Percentiles rank a stretch among this genome's conserved stretches.
Conservation (phyloP, 106 monocot species). For the Phalaenopsis equestris region DNA sequence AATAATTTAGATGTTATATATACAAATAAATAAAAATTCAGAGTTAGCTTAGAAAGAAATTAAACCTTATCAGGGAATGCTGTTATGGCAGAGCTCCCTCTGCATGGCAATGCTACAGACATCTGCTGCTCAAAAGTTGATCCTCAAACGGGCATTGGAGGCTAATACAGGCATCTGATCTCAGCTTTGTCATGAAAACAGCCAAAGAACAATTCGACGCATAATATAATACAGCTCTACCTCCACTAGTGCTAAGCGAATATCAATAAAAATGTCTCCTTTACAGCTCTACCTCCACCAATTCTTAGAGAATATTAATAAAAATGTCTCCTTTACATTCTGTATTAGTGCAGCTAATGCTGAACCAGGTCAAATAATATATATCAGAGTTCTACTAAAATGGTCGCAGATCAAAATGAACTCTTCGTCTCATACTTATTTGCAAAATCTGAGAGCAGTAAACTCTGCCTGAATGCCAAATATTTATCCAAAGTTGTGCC, state of each 20-base stretch:
- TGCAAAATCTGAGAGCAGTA: constrained; percentile 53
- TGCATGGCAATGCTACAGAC: background rate
- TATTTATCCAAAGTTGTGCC: constrained; percentile 84
- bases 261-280: background rate
- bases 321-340: background rate
- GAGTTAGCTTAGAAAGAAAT: background rate
- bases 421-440: constrained; percentile 56
- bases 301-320: background rate
- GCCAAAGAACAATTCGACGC: background rate
- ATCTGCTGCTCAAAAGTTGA: background rate
- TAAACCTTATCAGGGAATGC: background rate
- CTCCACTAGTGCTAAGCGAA: background rate
- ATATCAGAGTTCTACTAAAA: background rate
- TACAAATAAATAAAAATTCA: too few relatives aligned
- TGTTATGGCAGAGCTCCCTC: background rate
- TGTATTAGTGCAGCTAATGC: background rate
- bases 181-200: background rate
- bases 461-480: constrained; percentile 58
- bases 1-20: too few relatives aligned
- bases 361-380: background rate
- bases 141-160: background rate
- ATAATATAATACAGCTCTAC: background rate
- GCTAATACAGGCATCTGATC: background rate
- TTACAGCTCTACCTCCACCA: background rate
- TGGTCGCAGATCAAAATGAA: constrained; percentile 3